Evolutionary conservation across 176 grass and related monocot species (phyloP), one percentile per base, ranked within the genome.

Genomic region (Triticum monococcum): DNA sequence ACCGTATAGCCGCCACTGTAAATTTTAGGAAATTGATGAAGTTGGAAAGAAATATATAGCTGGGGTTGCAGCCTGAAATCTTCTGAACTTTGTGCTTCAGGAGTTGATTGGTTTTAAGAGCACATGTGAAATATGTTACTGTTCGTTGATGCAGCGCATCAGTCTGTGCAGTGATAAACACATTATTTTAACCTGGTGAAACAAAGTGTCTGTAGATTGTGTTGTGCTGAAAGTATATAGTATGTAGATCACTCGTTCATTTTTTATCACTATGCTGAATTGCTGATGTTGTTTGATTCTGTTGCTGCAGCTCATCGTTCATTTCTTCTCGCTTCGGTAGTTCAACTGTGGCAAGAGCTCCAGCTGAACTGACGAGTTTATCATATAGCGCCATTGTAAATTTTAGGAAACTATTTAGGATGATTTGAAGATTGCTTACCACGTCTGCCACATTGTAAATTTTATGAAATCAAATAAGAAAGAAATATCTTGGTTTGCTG

Each of bases 281-380:
- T 48, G 35, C 7, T 24, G n/a, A 56, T 80, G 43, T 1, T 68
- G 69, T 57, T 18, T 18, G 12, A 4, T 68, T 43, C 60, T 75
- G 31, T 24, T 28, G 30, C 35, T 37, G n/a, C 83, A 90, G 83
- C 50, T 50, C 88, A 86, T 82, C 22, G 83, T 5, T 71, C 72
- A 0, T 86, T 86, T 86, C 83, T 90, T 90, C 83, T 86, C 71
- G 0, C 81, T 90, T 77, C 78, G 36, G 8, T 68, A 28, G 9
- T 80, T 90, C 72, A 78, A 86, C 61, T 70, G 79, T 22, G 83
- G 83, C 6, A 75, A 71, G 48, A 59, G 56, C 56, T 22, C 56
- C 9, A 59, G 78, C 48, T 81, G 78, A 78, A 50, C 22, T 22
- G 13, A 31, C 12, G 25, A n/a, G 23, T 48, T 48, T 20, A 1